Evolutionary conservation across 2,329 filamentous ascomycete species (phyloP), one percentile per base, ranked within the genome.

Genomic region (Pseudocercospora ulei): DNA sequence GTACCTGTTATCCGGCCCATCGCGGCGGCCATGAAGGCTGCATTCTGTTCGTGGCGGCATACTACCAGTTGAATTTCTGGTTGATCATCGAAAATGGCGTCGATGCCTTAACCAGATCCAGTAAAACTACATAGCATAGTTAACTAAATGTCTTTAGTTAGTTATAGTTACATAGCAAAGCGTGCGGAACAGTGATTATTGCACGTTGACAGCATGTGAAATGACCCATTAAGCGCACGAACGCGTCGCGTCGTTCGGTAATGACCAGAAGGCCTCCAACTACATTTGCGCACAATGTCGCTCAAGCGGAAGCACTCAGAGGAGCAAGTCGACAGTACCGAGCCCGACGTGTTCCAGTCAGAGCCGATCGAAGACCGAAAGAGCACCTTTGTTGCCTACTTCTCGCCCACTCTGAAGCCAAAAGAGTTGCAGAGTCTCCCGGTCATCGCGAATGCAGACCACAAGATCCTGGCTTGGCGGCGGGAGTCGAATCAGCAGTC

Each of bases 401-500:
- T 64, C 56, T 70, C 69, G 17, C 63, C 67, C 20, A 58, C 59
- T 4, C 54, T 65, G 13, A 52, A 65, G 20, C 54, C 61, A 13
- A 51, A 57, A 46, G 50, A 60, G 16, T 59, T 72, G 0, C 69
- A 71, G 56, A 45, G 54, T 2, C 58, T 66, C 12, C 56, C 63
- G 0, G 62, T 67, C 23, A 63, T 71, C 44, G 49, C 56, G 22
- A 57, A 55, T 24, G 70, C 71, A 16, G 65, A 62, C 4, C 70
- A 73, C 53, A 65, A 65, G 34, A 69, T 73, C 30, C 58, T 67
- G 29, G 71, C 65, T 35, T 73, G 67, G 67, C 62, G 71, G 13
- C 61, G 57, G 34, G 62, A 62, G 12, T 67, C 65, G 11, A 62
- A 61, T 3, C 69, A 72, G 51, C 63, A 61, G 37, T 65, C 65